phyloP scores from a whole-genome alignment of 2,329 filamentous ascomycete species.

The Penicillium sp. region DNA sequence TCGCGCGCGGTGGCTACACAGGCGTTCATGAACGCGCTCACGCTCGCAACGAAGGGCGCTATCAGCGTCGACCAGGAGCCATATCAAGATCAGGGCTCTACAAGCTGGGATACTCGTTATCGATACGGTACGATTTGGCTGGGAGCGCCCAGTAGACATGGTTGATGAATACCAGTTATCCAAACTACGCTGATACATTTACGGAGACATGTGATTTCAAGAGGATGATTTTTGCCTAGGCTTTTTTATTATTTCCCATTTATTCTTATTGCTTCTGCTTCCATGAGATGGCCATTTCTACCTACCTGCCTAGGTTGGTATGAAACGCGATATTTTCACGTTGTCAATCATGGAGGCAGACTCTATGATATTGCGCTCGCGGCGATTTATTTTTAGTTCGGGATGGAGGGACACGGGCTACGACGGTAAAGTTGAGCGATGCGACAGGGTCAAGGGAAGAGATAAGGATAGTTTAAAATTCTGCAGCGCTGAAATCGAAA shows the following conservation, averaged over 20 bases:
- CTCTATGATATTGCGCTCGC: not conserved
- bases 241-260: not conserved
- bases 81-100: conserved; percentile 36
- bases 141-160: conserved; percentile 8
- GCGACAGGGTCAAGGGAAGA: not conserved
- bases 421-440: not conserved
- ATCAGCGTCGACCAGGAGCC: conserved; percentile 62
- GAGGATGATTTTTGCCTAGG: not conserved
- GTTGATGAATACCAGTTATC: not conserved
- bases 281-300: not conserved
- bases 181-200: not conserved
- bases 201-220: not conserved
- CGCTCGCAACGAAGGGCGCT: conserved; percentile 64
- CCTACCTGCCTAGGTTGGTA: not conserved
- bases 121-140: conserved; percentile 33
- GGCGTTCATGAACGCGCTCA: conserved; percentile 71
- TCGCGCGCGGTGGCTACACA: conserved; percentile 65
- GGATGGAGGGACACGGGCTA: not conserved
- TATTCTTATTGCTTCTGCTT: not conserved
- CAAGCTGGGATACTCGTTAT: conserved; percentile 20
- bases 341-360: not conserved
- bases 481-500: not conserved
- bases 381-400: not conserved
- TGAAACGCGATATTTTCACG: not conserved
- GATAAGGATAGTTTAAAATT: not conserved